Conservation (phyloP, 2,329 filamentous ascomycete genomes). For the Mycosphaerelloides madeirae region DNA sequence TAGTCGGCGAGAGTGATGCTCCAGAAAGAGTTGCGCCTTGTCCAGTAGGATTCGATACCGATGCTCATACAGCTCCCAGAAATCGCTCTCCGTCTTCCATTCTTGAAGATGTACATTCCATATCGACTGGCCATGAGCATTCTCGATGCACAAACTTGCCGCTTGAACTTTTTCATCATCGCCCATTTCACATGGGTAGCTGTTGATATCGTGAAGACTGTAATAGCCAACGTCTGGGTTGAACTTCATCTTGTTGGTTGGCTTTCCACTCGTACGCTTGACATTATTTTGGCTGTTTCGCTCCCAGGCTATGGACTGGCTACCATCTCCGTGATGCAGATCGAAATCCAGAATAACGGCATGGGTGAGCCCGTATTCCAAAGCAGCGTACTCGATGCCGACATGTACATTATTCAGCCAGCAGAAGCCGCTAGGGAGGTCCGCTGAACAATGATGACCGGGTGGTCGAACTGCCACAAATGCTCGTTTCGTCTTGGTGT, state of each 20-base stretch:
- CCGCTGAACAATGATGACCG: slow-evolving; percentile 89
- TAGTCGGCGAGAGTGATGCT: slow-evolving; percentile 63
- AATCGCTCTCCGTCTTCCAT: slow-evolving; percentile 78
- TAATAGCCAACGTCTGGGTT: slow-evolving; percentile 73
- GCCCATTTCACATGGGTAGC: slow-evolving; percentile 92
- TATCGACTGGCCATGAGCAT: slow-evolving; percentile 85
- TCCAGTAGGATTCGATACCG: slow-evolving; percentile 73
- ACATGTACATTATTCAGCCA: slow-evolving; percentile 99
- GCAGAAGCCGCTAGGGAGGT: slow-evolving; percentile 90
- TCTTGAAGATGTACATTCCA: slow-evolving; percentile 94
- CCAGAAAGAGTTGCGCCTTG: slow-evolving; percentile 75
- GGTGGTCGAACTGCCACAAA: slow-evolving; percentile 92
- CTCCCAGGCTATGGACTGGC: slow-evolving; percentile 86
- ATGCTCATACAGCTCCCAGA: slow-evolving; percentile 81
- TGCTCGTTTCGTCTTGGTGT: slow-evolving; percentile 48
- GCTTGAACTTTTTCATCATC: slow-evolving; percentile 90
- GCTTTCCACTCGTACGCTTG: slow-evolving; percentile 28
- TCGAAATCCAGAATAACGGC: slow-evolving; percentile 92
- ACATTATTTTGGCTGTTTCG: slow-evolving; percentile 66
- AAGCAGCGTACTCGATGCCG: slow-evolving; percentile 84
- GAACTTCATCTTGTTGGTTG: slow-evolving; percentile 28
- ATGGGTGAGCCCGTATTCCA: slow-evolving; percentile 81
- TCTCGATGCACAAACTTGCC: slow-evolving; percentile 89
- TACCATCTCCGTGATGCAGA: slow-evolving; percentile 90
- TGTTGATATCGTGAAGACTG: slow-evolving; percentile 96